A percentile compares a stretch with the other conserved stretches of the same genome.
phyloP scores from a whole-genome alignment of 345 rosid genomes.

The Gossypium mustelinum region DNA sequence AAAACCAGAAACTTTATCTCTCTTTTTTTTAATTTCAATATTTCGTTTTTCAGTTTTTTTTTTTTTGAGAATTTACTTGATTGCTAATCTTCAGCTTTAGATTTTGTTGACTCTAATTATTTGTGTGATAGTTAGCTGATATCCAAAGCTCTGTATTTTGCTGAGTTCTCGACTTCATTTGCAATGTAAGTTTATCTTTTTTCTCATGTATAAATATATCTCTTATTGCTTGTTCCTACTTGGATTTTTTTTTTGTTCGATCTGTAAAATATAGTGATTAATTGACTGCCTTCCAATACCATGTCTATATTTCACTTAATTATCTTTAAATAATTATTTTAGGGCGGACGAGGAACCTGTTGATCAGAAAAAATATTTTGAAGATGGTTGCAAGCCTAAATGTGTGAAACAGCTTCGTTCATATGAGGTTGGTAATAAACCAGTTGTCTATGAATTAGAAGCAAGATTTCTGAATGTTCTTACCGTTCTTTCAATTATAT shows the following conservation, averaged over 20 bases:
- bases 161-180: not conserved
- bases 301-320: not conserved
- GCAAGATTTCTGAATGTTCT: not conserved
- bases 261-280: not conserved
- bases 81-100: not conserved
- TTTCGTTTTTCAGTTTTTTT: not conserved
- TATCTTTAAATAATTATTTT: not conserved
- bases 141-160: not conserved
- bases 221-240: not conserved
- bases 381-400: constrained; percentile 66
- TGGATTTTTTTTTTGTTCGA: not conserved
- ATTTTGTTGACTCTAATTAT: not conserved
- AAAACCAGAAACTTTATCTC: not conserved
- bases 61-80: too few relatives aligned
- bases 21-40: not conserved
- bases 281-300: not conserved
- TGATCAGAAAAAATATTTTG: constrained; percentile 53
- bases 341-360: constrained; percentile 69
- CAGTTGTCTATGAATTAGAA: not conserved
- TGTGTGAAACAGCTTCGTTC: constrained; percentile 47
- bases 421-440: constrained; percentile 39
- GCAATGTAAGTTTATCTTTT: constrained; percentile 2
- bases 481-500: not conserved
- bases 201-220: not conserved
- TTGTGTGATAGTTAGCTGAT: not conserved